Evolutionary conservation across 1,284 basidiomycete genomes (phyloP), one percentile per base, ranked within the genome.

Genomic region (Heterobasidion annosum): DNA sequence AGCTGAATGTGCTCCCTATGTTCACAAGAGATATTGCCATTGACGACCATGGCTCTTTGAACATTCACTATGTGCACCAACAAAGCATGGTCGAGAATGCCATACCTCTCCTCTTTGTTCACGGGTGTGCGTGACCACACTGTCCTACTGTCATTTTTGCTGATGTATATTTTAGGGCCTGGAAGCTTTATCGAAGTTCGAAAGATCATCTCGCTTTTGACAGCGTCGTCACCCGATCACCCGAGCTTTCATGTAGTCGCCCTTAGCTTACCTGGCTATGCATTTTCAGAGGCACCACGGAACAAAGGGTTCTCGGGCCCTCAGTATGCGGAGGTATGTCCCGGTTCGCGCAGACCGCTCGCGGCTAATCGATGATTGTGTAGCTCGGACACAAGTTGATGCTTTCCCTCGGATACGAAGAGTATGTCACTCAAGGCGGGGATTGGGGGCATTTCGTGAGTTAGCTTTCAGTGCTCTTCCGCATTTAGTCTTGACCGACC

Each of bases 21-120:
- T 81, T 76, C 58, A 78, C 71, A 45, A 65, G 70, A 37, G 68
- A 73, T 45, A 70, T 79, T 45, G 64, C 66, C 1, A 70, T 79
- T 7, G 73, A 74, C 0, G 73, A 70, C 0, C 68, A 69, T 57
- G 75, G 72, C 16, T 60, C 61, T 18, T 61, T 80, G 54, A 73
- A 72, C 50, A 64, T 81, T 4, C 77, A 82, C 58, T 81, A 76
- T 55, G 69, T 81, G 8, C 76, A 82, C 61, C 68, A 76, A 66
- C 66, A 65, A 59, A 79, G 78, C 60, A 54, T 54, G 16, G 59
- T 67, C 4, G 60, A 63, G 53, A 63, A 65, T 19, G 77, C 78
- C 0, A 73, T 81, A 34, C 79, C 79, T 3, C 60, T 81, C 32
- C 61, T 80, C 6, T 79, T 79, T 56, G 71, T 78, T 12, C 78